A percentile compares a stretch with the other conserved stretches of the same genome.
Conservation (phyloP, 2,329 filamentous ascomycete genomes). For the Beauveria rudraprayagi region DNA sequence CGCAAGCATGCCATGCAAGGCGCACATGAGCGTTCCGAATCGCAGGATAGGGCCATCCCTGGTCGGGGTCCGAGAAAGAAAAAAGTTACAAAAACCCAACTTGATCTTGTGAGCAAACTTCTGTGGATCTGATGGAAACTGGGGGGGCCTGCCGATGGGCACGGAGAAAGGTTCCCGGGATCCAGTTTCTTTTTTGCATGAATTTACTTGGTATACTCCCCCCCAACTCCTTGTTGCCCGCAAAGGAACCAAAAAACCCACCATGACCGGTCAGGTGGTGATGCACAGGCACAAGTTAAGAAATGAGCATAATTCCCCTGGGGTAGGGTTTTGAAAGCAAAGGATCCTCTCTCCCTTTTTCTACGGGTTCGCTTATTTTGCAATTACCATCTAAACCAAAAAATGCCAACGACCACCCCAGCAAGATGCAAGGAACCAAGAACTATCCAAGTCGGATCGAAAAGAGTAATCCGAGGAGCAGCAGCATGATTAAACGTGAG, state of each 20-base stretch:
- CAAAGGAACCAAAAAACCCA: neutral
- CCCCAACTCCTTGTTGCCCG: neutral
- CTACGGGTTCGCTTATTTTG: neutral
- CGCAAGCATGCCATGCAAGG: neutral
- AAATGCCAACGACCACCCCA: neutral
- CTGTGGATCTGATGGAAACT: constrained; percentile 1
- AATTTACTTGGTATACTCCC: constrained; percentile 6
- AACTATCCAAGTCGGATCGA: neutral
- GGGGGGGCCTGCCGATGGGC: neutral
- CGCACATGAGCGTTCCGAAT: neutral
- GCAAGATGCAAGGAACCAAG: neutral
- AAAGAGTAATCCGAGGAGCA: neutral
- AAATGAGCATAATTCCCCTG: neutral
- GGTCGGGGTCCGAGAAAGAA: neutral
- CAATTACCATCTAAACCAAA: neutral
- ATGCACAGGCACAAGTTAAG: neutral
- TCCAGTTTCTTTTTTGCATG: neutral
- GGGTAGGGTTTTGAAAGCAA: neutral
- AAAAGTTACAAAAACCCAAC: neutral
- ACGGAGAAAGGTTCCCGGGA: neutral
- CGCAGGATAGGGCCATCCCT: neutral
- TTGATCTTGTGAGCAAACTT: constrained; percentile 8
- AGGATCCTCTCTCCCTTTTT: neutral
- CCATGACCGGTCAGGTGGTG: neutral
- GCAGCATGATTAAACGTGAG: neutral